Evolutionary conservation across 108 stramenopile species (phyloP), one percentile per base, ranked within the genome.

Genomic region (Cyclotella atomus): DNA sequence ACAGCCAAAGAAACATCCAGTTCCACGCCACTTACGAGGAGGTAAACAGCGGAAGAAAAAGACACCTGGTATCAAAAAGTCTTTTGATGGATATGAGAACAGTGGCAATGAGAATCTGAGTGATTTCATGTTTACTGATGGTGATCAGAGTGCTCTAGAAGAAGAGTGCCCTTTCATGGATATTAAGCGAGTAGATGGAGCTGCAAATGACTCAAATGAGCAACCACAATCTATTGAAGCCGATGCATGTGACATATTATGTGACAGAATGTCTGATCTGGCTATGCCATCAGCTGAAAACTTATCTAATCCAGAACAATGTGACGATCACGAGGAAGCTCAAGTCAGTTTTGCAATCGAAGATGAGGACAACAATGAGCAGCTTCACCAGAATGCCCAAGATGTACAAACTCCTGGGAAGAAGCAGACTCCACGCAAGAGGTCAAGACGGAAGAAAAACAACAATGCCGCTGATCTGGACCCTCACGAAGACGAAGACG

Each of bases 401-500:
- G 10, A 9, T 19, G 56, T 19, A 54, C 35, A 28, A 25, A 36
- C 0, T 19, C 16, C 0, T 0, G 32, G 9, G 21, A 38, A 50
- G 34, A 44, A 65, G 17, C 29, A 12, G 20, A 15, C 9, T 63
- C 38, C 10, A 14, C 33, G 53, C 34, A 68, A 54, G 36, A 53
- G 38, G 36, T 23, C 32, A 17, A 52, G 30, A 34, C 47, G 33
- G 6, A 35, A 52, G 38, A 54, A 54, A 17, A 53, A 68, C 29
- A 35, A 17, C 33, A 15, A 61, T 21, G 76, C 64, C 10, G 41
- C 53, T 46, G 55, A 46, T 54, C 38, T 64, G n/a, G 53, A 77
- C 55, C 49, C 67, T 0, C 27, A 77, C 23, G 76, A 77, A 57
- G 76, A 77, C 53, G 76, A 77, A 50, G 76, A 77, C 34, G 76